Evolutionary conservation across 2,329 filamentous ascomycete genomes (phyloP).

Genomic region (Penicillium sp.): DNA sequence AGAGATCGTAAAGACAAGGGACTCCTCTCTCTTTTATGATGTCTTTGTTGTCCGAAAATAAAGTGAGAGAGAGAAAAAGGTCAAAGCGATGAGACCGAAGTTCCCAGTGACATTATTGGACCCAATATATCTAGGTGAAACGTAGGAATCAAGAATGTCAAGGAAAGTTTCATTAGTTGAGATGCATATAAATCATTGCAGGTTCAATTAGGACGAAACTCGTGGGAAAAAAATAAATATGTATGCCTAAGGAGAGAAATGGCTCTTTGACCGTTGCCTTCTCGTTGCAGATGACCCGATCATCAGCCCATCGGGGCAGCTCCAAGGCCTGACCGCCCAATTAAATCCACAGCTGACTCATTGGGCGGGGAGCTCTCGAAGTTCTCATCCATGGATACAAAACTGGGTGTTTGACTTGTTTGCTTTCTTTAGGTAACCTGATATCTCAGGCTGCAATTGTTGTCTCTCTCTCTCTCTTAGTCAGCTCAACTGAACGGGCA

Average conservation of each 20-base stretch:
- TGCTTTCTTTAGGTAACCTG: neutral
- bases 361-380: conserved; percentile 16
- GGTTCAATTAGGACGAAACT: conserved; percentile 11
- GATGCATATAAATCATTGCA: conserved; percentile 11
- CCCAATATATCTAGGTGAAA: conserved; percentile 6
- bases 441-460: neutral
- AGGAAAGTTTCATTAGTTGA: conserved; percentile 18
- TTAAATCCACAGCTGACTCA: conserved; percentile 15
- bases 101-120: conserved; percentile 14
- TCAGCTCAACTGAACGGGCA: conserved; percentile 13
- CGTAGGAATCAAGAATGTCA: neutral
- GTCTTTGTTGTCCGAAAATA: conserved; percentile 2
- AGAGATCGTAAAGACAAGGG: neutral
- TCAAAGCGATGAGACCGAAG: conserved; percentile 1
- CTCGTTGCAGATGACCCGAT: conserved; percentile 19
- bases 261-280: conserved; percentile 10
- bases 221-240: conserved; percentile 13
- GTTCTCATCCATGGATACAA: conserved; percentile 6
- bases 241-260: neutral
- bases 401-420: conserved; percentile 3
- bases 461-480: conserved; percentile 13
- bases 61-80: neutral
- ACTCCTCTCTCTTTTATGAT: neutral
- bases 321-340: conserved; percentile 12
- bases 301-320: conserved; percentile 5